phyloP scores from a whole-genome alignment of 768 basidiomycete species.

The Hemileccinum rubropunctum region DNA sequence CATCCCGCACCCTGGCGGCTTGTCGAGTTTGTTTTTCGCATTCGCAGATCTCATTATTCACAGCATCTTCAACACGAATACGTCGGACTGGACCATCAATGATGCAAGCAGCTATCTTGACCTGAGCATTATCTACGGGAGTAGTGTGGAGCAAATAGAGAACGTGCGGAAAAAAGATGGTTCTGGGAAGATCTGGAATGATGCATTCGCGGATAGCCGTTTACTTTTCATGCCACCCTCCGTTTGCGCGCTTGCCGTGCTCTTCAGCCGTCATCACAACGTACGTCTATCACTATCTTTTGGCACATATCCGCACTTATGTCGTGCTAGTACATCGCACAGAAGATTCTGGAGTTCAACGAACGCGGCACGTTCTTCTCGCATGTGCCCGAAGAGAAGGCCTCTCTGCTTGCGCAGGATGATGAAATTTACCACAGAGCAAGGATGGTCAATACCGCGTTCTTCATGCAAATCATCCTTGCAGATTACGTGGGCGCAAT shows the following conservation, averaged over 20 bases:
- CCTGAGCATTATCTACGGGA: constrained; percentile 72
- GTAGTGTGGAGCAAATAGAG: constrained; percentile 43
- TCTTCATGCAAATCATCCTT: constrained; percentile 68
- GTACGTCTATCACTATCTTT: constrained; percentile 35
- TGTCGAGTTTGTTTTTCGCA: constrained; percentile 74
- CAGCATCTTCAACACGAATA: constrained; percentile 60
- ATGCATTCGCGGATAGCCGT: constrained; percentile 67
- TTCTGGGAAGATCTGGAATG: constrained; percentile 61
- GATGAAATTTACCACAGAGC: constrained; percentile 76
- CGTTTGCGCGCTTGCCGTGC: constrained; percentile 60
- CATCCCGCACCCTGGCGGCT: constrained; percentile 59
- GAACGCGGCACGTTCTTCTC: constrained; percentile 49
- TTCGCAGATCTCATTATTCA: constrained; percentile 80
- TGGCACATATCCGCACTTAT: constrained; percentile 7
- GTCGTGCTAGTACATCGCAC: constrained; percentile 57
- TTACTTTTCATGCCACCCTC: constrained; percentile 73
- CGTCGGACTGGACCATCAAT: constrained; percentile 51
- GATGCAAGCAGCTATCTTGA: constrained; percentile 73
- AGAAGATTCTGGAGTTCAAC: constrained; percentile 66
- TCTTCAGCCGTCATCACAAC: constrained; percentile 74
- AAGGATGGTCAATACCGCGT: constrained; percentile 70
- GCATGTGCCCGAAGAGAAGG: constrained; percentile 15
- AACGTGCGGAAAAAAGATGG: constrained; percentile 62
- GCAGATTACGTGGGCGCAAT: constrained; percentile 75
- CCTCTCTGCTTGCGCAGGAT: constrained; percentile 48